Base-by-base conservation (phyloP, 2,329 filamentous ascomycete genomes). In the Paradendryphiella salina region DNA sequence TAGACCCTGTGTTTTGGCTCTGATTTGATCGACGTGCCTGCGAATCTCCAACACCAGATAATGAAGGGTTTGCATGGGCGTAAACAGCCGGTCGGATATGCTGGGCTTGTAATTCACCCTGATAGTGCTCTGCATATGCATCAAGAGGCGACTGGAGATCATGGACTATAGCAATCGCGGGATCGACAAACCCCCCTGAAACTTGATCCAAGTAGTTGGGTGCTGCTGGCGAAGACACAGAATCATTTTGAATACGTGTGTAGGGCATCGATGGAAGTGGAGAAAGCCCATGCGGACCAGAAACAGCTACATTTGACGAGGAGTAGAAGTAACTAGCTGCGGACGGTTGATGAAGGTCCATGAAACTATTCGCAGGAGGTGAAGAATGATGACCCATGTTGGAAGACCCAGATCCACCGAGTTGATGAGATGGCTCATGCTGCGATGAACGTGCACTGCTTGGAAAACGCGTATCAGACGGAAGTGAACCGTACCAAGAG, bases 401-500 rank as follows among this genome's bases (percentile, higher is more conserved):
- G 5, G 61, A 66, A 17, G 56, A 33, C 10, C 47, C 44, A n/a
- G 56, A 44, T 3, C 63, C 63, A 33, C 68, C 63, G 34, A 60
- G 60, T 39, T 68, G 67, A n/a, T 58, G 43, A 1, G 59, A 50
- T 4, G 33, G 23, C 10, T 52, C 45, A 13, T 38, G 14, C 23
- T 59, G 57, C 13, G n/a, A 18, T 13, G 62, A 56, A 6, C 60
- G 48, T 31, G 56, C 57, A 28, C 59, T 56, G 53, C 67, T 70
- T 15, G 66, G 56, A 13, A 62, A 50, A 23, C 63, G 57, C 17
- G 61, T 66, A 21, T 52, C 60, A 11, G 68, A 42, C 14, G 49
- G 60, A 37, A 71, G 57, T 43, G 52, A 56, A 21, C 69, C 66
- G 39, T 71, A 72, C 29, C 59, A 67, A 5, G 69, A 71, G 38